phyloP scores from a whole-genome alignment of 306 rosid genomes.

The Benincasa hispida region DNA sequence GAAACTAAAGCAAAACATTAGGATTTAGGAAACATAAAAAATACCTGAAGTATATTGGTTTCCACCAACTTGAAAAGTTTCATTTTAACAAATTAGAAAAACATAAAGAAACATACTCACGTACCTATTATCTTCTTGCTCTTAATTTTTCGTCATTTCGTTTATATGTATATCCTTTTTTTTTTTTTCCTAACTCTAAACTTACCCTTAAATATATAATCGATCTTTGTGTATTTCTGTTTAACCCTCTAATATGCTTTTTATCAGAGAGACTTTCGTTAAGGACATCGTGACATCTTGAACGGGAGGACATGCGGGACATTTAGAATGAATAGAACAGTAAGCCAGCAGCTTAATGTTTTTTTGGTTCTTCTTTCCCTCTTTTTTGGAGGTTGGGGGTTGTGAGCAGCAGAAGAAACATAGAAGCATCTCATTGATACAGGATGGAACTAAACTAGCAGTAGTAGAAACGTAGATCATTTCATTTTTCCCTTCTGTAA shows the following conservation, averaged over 20 bases:
- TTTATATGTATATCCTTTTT: too few relatives aligned
- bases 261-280: slow-evolving; percentile 66
- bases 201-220: background rate
- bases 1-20: background rate
- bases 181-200: too few relatives aligned
- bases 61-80: too few relatives aligned
- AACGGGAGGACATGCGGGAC: background rate
- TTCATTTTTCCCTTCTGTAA: background rate
- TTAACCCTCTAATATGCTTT: slow-evolving; percentile 6
- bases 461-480: background rate
- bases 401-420: background rate
- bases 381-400: background rate
- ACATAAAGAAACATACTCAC: too few relatives aligned
- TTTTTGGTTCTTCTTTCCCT: background rate
- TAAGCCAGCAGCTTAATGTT: background rate
- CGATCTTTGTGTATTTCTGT: background rate
- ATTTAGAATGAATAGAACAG: background rate
- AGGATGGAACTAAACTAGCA: background rate
- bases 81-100: too few relatives aligned
- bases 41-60: too few relatives aligned
- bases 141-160: too few relatives aligned
- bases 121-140: too few relatives aligned
- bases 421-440: background rate
- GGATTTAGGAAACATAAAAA: background rate
- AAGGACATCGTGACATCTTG: slow-evolving; percentile 9